Evolutionary conservation across 1,284 basidiomycete species (phyloP).

Genomic region (Peniophora sp.): DNA sequence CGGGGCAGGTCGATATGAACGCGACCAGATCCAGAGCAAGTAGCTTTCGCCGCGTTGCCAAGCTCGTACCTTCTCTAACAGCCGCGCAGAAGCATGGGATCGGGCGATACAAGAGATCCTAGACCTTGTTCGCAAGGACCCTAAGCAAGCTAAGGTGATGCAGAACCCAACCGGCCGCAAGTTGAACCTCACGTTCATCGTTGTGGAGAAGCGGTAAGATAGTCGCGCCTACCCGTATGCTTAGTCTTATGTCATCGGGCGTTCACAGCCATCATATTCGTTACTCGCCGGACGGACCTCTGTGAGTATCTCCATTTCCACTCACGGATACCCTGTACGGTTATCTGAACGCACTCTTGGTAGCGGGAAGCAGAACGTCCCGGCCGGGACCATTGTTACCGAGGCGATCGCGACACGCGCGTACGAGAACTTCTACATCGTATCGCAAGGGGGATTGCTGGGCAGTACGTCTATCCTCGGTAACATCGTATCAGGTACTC

Average conservation of each 20-base stretch:
- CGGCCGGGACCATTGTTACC: not conserved
- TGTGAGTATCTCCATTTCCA: too few relatives aligned
- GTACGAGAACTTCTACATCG: not conserved
- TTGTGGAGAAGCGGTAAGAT: constrained; percentile 46
- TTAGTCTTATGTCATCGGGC: not conserved
- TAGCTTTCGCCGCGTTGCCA: not conserved
- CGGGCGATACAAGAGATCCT: not conserved
- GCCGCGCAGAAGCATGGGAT: constrained; percentile 8
- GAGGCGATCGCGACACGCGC: not conserved
- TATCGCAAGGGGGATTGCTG: not conserved
- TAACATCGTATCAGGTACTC: not conserved
- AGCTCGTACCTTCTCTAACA: not conserved
- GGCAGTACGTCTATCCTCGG: constrained; percentile 19
- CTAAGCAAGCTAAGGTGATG: too few relatives aligned
- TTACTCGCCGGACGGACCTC: constrained; percentile 31
- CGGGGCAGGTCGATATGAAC: constrained; percentile 23
- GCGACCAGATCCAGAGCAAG: constrained; percentile 28
- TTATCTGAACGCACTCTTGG: too few relatives aligned
- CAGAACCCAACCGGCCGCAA: not conserved
- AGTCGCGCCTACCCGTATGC: not conserved
- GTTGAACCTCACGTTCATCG: constrained; percentile 33
- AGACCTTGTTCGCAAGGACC: not conserved
- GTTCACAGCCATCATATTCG: constrained; percentile 37
- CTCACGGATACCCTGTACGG: too few relatives aligned
- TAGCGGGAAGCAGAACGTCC: constrained; percentile 16